These are phyloP conservation scores for Trichomonas gallinae DNA, from an alignment of 208 protist genomes.

Conservation along the genomic window DNA sequence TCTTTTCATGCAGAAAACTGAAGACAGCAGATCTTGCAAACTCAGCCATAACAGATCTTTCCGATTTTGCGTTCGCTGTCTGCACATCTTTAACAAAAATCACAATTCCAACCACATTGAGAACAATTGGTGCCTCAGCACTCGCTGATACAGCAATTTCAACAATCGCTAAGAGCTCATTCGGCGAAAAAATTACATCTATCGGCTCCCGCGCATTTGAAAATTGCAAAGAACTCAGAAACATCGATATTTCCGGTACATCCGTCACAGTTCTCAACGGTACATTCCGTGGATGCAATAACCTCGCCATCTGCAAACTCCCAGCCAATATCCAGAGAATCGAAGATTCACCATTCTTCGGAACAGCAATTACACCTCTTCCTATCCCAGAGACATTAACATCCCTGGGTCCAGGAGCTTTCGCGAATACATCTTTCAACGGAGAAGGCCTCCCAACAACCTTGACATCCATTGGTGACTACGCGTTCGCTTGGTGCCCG, in stretches of 20 bases:
- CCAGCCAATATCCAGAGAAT: neutral
- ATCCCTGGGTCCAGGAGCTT: neutral
- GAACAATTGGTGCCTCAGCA: neutral
- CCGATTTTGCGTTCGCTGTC: neutral
- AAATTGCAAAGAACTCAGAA: neutral
- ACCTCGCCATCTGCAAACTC: neutral
- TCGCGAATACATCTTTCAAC: neutral
- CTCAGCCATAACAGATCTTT: neutral
- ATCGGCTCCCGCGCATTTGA: neutral
- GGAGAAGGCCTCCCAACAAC: neutral
- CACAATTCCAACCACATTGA: neutral
- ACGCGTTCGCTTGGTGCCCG: neutral
- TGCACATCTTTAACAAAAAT: neutral
- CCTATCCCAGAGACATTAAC: neutral
- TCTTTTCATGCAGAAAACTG: neutral
- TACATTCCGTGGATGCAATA: neutral
- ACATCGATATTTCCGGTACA: neutral
- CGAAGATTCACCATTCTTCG: neutral
- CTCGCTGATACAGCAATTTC: neutral
- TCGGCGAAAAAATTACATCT: neutral
- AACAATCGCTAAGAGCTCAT: neutral
- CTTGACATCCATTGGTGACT: neutral
- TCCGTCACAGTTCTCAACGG: neutral
- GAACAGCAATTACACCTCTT: neutral
- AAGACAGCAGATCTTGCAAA: neutral